These are phyloP conservation scores for Dipodascopsis tothii DNA, from an alignment of 805 yeast genomes.

Conservation along the genomic window DNA sequence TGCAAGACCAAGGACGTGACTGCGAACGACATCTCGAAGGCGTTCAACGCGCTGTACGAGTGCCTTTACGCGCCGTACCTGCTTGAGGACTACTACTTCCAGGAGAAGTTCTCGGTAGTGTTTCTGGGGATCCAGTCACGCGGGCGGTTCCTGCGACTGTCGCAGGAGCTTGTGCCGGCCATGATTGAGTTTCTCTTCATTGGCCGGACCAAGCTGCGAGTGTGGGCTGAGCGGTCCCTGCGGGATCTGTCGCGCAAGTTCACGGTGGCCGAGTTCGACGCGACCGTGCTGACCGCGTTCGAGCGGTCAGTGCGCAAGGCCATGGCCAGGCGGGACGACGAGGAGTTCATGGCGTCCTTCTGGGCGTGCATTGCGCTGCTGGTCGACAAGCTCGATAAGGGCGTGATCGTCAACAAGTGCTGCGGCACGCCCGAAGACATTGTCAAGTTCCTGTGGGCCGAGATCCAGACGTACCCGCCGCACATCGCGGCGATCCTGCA, in stretches of 20 bases:
- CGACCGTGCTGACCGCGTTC: background rate
- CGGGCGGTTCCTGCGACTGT: conserved; percentile 22
- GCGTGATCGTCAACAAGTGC: conserved; percentile 28
- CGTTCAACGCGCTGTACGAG: conserved; percentile 24
- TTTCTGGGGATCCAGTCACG: conserved; percentile 25
- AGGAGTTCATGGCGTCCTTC: background rate
- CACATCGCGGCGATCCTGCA: conserved; percentile 49
- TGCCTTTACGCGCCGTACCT: conserved; percentile 22
- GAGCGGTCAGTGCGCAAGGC: background rate
- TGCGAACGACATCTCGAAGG: conserved; percentile 9
- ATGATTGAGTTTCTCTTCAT: conserved; percentile 22
- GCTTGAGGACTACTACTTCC: conserved; percentile 7
- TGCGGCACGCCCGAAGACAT: conserved; percentile 29
- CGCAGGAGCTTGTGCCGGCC: conserved; percentile 25
- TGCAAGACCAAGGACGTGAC: conserved; percentile 10
- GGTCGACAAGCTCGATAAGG: conserved; percentile 14
- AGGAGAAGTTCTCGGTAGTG: conserved; percentile 7
- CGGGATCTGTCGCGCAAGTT: conserved; percentile 3
- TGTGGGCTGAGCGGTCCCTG: conserved; percentile 25
- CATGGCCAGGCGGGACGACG: background rate
- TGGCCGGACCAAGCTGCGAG: conserved; percentile 10
- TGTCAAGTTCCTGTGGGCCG: conserved; percentile 29
- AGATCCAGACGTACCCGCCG: conserved; percentile 31
- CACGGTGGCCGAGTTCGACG: conserved; percentile 15
- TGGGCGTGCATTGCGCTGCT: conserved; percentile 2